Base-by-base conservation (phyloP, 371 early-diverging fungal species). In the Saksenaea vasiformis region DNA sequence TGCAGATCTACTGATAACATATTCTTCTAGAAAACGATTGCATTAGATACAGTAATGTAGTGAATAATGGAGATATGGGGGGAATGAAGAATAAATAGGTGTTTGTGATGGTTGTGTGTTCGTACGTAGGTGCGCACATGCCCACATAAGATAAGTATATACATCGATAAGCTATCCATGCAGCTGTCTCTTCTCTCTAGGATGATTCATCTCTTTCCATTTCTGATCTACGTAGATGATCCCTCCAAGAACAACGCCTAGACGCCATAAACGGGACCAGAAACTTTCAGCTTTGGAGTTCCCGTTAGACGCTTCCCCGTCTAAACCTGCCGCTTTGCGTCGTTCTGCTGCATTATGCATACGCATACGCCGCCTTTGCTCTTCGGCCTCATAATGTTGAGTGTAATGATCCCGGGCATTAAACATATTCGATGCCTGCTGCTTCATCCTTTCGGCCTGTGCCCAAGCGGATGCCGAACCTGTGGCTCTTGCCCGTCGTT, bases 331-430 rank as follows among this genome's bases (percentile, higher is more conserved):
- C n/a, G 60, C 74, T 19, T 64, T 61, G 54, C 74, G 58, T 61
- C 82, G 65, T 19, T 71, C 58, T 0, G 74, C 71, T 3, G 77
- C 76, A n/a, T 73, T 68, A 5, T 58, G 64, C 54, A 79, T 24
- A 24, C 83, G 68, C n/a, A 65, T 57, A 39, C 69, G 68, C 8
- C 80, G 71, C 44, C 80, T 54, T 41, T 51, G 60, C 58, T 83
- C 83, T 62, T 83, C 83, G 1, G 71, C 70, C 58, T 74, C 76
- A 35, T 83, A 83, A 38, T 77, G 78, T 14, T 44, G 60, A 44
- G 65, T 59, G 59, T 54, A 78, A 55, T 75, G 74, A 24, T 76
- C 72, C 1, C 54, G 59, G 44, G 69, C 55, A 60, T 76, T 70
- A 31, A 70, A 77, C 5, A 57, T 58, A 7, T 43, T 44, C 4